Conservation (phyloP, 768 basidiomycete species). For the Xerocomellus amylosporus region DNA sequence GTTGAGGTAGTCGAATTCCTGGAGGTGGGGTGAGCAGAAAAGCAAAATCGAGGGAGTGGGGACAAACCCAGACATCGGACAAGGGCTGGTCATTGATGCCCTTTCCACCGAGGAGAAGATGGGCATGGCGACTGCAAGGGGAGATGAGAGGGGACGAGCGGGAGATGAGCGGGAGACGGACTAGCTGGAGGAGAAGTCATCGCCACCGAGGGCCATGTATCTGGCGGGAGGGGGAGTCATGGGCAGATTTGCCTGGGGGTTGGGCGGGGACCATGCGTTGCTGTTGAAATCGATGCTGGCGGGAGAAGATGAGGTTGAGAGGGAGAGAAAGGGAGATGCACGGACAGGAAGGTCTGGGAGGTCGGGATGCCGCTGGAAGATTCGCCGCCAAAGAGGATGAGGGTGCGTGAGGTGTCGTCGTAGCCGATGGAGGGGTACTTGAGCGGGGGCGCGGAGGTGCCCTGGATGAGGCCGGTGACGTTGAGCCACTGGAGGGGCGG, state of each 20-base stretch:
- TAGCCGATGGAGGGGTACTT: conserved; percentile 71
- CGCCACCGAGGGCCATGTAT: conserved; percentile 60
- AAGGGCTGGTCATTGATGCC: conserved; percentile 51
- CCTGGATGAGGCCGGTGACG: conserved; percentile 53
- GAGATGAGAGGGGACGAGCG: conserved; percentile 10
- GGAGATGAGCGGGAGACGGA: conserved; percentile 36
- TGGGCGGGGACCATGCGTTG: conserved; percentile 58
- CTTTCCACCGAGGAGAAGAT: conserved; percentile 72
- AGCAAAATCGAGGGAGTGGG: background rate
- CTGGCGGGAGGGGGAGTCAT: conserved; percentile 53
- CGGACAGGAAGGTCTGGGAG: conserved; percentile 67
- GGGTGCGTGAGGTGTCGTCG: conserved; percentile 44
- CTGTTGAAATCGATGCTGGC: conserved; percentile 59
- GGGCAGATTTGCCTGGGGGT: conserved; percentile 49
- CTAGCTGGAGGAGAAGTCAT: conserved; percentile 82
- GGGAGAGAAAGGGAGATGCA: background rate
- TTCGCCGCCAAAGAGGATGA: conserved; percentile 77
- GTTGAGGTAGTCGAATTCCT: conserved; percentile 77
- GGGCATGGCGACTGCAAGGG: conserved; percentile 60
- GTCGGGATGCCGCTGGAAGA: conserved; percentile 61
- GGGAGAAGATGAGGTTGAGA: conserved; percentile 3
- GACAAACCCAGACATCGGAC: conserved; percentile 71
- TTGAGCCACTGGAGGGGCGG: conserved; percentile 63
- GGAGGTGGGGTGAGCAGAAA: conserved; percentile 9
- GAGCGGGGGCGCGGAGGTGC: conserved; percentile 56